Conservation (phyloP, 495 filamentous ascomycete species). For the Aspergillus sclerotioniger region DNA sequence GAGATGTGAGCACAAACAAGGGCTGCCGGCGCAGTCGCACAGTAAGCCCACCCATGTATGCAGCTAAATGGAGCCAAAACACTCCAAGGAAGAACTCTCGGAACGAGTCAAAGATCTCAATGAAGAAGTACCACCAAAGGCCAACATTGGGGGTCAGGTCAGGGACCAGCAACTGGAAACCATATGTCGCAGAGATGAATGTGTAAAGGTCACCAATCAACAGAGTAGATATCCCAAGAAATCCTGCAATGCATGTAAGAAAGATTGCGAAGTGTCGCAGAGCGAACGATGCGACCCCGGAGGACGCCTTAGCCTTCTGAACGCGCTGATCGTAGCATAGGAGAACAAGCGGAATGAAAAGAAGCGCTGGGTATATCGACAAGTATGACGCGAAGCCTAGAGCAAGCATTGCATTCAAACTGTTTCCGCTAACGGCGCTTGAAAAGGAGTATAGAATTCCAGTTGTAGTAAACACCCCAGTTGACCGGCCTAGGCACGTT, state of each 20-base stretch:
- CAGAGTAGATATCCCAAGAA: conserved; percentile 70
- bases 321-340: conserved; percentile 72
- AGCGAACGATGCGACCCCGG: conserved; percentile 46
- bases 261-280: conserved; percentile 48
- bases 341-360: conserved; percentile 78
- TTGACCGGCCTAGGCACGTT: conserved; percentile 89
- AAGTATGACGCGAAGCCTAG: conserved; percentile 85
- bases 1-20: conserved; percentile 74
- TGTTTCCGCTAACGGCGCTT: conserved; percentile 73
- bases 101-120: conserved; percentile 99
- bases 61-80: conserved; percentile 91
- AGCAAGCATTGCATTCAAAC: conserved; percentile 77
- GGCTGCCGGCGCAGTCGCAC: conserved; percentile 80
- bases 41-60: conserved; percentile 81
- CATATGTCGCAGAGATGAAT: conserved; percentile 86
- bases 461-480: conserved; percentile 84
- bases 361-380: conserved; percentile 83
- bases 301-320: conserved; percentile 16
- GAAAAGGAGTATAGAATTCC: conserved; percentile 82
- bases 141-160: conserved; percentile 95
- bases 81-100: conserved; percentile 94
- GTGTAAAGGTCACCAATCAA: conserved; percentile 78
- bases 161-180: conserved; percentile 83
- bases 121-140: conserved; percentile 99
- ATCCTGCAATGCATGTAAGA: conserved; percentile 43